These are phyloP conservation scores for Phialophora verrucosa DNA, from an alignment of 2,329 filamentous ascomycete species.

Conservation along the genomic window DNA sequence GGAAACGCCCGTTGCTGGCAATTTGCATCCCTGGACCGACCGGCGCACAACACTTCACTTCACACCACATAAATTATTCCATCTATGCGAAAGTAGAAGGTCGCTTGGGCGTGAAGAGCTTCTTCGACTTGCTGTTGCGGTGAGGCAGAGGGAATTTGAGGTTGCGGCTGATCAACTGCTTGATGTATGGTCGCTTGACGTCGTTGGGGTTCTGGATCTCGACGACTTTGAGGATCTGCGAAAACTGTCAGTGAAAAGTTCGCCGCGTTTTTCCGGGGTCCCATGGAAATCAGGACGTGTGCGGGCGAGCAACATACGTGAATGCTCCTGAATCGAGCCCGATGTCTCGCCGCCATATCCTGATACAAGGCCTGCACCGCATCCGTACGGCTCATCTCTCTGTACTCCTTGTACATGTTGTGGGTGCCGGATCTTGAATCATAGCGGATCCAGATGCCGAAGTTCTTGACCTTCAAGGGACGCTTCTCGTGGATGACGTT, in stretches of 20 bases:
- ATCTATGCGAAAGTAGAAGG: conserved; percentile 97
- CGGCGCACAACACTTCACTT: neutral
- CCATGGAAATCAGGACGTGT: neutral
- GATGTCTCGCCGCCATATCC: conserved; percentile 99
- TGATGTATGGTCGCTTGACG: conserved; percentile 98
- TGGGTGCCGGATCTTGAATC: conserved; percentile 99
- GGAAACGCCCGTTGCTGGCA: neutral
- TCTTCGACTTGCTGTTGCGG: conserved; percentile 85
- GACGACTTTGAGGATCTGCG: conserved; percentile 94
- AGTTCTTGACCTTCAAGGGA: conserved; percentile 99
- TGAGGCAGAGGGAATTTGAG: conserved; percentile 99
- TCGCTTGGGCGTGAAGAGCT: conserved; percentile 90
- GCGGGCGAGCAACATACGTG: conserved; percentile 71
- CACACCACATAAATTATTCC: conserved; percentile 34
- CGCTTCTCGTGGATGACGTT: conserved; percentile 99
- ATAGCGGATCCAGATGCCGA: conserved; percentile 99
- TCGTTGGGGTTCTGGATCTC: conserved; percentile 94
- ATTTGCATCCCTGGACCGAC: neutral
- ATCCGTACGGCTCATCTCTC: conserved; percentile 94
- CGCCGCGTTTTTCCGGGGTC: neutral
- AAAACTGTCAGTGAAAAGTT: conserved; percentile 23
- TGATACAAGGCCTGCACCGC: conserved; percentile 97
- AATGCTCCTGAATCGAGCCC: conserved; percentile 95
- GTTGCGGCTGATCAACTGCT: conserved; percentile 93
- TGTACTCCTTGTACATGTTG: conserved; percentile 99